Base-by-base conservation (phyloP, 495 filamentous ascomycete genomes). In the Astrocystis sublimbata region DNA sequence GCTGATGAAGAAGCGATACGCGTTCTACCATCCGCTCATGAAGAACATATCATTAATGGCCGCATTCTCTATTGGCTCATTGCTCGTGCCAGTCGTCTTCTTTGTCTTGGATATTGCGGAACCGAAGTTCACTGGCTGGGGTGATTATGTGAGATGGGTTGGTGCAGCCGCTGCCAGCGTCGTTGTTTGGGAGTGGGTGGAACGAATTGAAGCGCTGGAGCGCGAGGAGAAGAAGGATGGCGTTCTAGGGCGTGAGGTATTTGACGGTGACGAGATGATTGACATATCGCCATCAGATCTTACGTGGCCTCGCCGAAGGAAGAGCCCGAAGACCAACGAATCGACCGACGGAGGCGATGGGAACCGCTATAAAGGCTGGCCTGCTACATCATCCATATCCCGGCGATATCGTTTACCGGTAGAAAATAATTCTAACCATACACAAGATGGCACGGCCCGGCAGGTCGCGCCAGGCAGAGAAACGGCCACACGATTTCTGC, bases 111-210 rank as follows among this genome's bases (percentile, higher is more conserved):
- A 98, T 72, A 93, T 98, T 43, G 88, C 90, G 12, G 88, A 93
- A 65, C 88, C 91, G 9, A 85, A 89, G 47, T 87, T 97, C 49
- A 91, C 91, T 28, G 92, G 92, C 15, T 98, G 94, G 94, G 96
- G 94, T 67, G 94, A 96, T 63, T 98, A 97, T 68, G 92, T 98
- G 53, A 81, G 94, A 67, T 98, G 96, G 94, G 96, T 98, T 43
- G 96, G 94, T 31, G 94, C 96, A 1, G 92, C 93, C 0, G 92
- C 92, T 2, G 96, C 94, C 7, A 97, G 92, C 76, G 94, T 97
- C 19, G 89, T 98, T 15, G 94, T 98, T 1, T 98, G 94, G 94
- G 94, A 98, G 74, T 98, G 94, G 94, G 94, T 98, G 17, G 94
- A 98, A 73, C 84, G 96, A n/a, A 98, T 98, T 55, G 94, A 98